Percentiles rank a stretch among this genome's conserved stretches.
Conservation (phyloP, 495 filamentous ascomycete species). For the Penicillium parvum region DNA sequence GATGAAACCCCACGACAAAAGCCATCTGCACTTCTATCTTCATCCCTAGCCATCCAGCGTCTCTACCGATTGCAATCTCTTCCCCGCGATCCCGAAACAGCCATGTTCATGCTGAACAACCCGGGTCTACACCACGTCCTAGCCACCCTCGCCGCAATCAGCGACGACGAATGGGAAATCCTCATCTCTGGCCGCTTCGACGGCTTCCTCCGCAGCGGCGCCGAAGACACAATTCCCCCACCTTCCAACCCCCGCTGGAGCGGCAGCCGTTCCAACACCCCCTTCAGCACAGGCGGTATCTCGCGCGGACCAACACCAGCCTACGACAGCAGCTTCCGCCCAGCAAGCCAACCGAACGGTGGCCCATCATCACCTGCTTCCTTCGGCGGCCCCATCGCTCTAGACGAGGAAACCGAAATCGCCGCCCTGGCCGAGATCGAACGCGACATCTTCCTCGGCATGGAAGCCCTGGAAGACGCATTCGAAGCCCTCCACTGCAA, state of each 20-base stretch:
- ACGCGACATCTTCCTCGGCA: constrained; percentile 84
- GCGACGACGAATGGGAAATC: constrained; percentile 89
- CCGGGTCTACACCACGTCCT: constrained; percentile 78
- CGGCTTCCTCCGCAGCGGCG: constrained; percentile 93
- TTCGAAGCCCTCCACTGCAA: constrained; percentile 87
- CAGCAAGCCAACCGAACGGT: constrained; percentile 37
- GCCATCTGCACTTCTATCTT: constrained; percentile 65
- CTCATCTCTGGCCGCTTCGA: constrained; percentile 94
- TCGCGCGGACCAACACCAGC: constrained; percentile 39
- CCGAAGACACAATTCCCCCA: constrained; percentile 54
- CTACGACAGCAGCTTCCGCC: constrained; percentile 33
- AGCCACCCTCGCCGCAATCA: constrained; percentile 81
- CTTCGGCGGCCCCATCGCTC: constrained; percentile 63
- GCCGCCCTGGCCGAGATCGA: constrained; percentile 85
- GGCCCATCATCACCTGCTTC: constrained; percentile 33
- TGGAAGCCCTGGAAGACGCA: constrained; percentile 92
- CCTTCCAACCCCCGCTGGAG: constrained; percentile 22
- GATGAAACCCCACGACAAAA: constrained; percentile 50
- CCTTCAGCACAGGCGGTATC: constrained; percentile 37
- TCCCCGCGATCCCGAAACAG: constrained; percentile 79
- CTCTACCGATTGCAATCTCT: constrained; percentile 68
- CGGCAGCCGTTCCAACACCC: constrained; percentile 42
- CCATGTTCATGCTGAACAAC: constrained; percentile 85
- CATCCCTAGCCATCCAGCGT: constrained; percentile 72
- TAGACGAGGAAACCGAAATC: constrained; percentile 95